These are phyloP conservation scores for Fraxinus nigra DNA, from an alignment of 305 asterid genomes.

Conservation along the genomic window DNA sequence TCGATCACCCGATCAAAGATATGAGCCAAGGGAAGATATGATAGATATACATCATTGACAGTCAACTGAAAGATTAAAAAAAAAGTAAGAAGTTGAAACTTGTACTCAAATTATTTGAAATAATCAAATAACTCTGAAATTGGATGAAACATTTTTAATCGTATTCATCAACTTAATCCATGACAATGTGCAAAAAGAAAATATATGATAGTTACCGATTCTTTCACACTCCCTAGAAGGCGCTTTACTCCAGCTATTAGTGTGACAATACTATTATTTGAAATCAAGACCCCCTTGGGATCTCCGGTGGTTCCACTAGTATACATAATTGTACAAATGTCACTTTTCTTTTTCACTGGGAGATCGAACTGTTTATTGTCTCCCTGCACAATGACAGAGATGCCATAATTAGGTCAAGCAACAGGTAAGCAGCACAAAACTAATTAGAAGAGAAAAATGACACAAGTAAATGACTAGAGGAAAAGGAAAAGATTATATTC, in stretches of 20 bases:
- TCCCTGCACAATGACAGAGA: conserved; percentile 35
- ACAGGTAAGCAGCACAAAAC: conserved; percentile 10
- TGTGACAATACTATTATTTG: conserved; percentile 42
- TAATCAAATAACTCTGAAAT: neutral
- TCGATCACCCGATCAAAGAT: conserved; percentile 49
- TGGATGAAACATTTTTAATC: neutral
- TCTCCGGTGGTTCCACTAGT: conserved; percentile 55
- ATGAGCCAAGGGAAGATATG: conserved; percentile 52
- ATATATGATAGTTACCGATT: conserved; percentile 27
- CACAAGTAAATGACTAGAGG: neutral
- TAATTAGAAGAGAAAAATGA: neutral
- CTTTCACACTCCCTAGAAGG: conserved; percentile 30
- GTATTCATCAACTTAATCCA: neutral
- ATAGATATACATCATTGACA: conserved; percentile 35
- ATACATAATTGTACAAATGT: conserved; percentile 50
- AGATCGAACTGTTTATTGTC: conserved; percentile 34
- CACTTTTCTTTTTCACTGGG: conserved; percentile 40
- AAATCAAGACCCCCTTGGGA: conserved; percentile 51
- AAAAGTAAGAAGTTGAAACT: neutral
- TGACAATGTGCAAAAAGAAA: neutral
- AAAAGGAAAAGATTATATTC: neutral
- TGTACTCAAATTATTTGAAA: neutral
- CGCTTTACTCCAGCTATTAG: conserved; percentile 43
- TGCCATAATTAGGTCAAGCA: neutral
- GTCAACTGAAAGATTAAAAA: conserved; percentile 28